Conservation (phyloP, 2,329 filamentous ascomycete genomes). For the Exophiala lecanii-corni region DNA sequence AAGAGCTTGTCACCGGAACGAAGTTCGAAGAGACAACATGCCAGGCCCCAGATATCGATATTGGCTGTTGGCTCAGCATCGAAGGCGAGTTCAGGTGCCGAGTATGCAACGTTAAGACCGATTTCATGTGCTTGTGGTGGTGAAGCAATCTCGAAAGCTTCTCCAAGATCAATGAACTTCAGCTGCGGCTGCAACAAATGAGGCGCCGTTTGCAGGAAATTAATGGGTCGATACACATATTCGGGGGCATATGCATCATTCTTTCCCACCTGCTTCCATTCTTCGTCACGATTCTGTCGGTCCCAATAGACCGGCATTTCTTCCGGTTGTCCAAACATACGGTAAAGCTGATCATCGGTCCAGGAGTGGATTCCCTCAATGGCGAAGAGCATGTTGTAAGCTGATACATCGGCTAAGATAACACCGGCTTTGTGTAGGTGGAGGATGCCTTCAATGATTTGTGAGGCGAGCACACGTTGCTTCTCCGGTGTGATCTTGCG, state of each 20-base stretch:
- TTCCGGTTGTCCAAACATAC: conserved; percentile 2
- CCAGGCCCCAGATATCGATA: conserved; percentile 2
- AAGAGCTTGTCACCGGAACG: background rate
- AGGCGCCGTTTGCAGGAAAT: background rate
- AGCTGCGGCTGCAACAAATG: background rate
- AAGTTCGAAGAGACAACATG: conserved; percentile 4
- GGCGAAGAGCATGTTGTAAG: background rate
- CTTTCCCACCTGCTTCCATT: background rate
- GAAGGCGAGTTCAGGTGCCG: conserved; percentile 1
- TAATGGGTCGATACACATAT: background rate
- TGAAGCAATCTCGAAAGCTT: background rate
- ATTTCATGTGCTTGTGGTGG: background rate
- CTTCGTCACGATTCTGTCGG: background rate
- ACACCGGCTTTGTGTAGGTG: conserved; percentile 1
- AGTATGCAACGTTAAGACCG: background rate
- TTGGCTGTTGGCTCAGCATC: background rate
- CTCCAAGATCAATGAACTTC: conserved; percentile 2
- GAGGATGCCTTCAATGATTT: background rate
- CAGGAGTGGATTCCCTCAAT: background rate
- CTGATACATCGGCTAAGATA: background rate
- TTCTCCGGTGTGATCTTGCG: background rate
- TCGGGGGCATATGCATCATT: background rate
- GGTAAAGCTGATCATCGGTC: conserved; percentile 5
- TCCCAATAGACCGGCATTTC: background rate
- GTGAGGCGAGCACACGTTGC: background rate